Evolutionary conservation across 495 filamentous ascomycete species (phyloP).

Genomic region (Penicillium longicatenatum): DNA sequence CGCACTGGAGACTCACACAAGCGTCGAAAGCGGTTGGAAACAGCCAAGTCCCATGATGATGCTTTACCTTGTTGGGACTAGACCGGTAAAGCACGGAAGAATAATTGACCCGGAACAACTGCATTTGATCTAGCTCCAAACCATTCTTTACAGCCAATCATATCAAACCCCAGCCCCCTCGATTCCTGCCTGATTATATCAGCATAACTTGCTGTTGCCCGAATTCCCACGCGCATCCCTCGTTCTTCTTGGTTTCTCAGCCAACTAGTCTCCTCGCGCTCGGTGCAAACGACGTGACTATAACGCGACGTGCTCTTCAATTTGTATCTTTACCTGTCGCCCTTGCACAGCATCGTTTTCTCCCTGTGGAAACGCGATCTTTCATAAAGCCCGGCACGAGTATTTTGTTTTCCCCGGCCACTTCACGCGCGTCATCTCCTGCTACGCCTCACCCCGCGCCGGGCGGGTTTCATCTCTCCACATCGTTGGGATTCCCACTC

Average conservation of each 20-base stretch:
- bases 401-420: conserved; percentile 41
- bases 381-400: conserved; percentile 17
- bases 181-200: conserved; percentile 19
- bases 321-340: conserved; percentile 4
- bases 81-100: conserved; percentile 22
- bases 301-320: conserved; percentile 15
- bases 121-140: conserved; percentile 20
- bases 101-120: conserved; percentile 17
- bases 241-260: conserved; percentile 27
- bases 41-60: conserved; percentile 36
- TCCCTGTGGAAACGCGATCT: conserved; percentile 11
- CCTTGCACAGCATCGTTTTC: not conserved
- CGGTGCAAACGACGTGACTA: conserved; percentile 18
- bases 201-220: conserved; percentile 23
- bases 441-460: conserved; percentile 41
- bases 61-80: conserved; percentile 33
- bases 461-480: conserved; percentile 36
- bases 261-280: conserved; percentile 31
- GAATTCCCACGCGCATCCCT: conserved; percentile 33
- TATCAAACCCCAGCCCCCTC: conserved; percentile 28
- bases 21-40: conserved; percentile 18
- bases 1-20: conserved; percentile 4
- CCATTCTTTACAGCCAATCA: not conserved
- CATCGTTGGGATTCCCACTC: conserved; percentile 13
- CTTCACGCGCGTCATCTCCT: conserved; percentile 40